Evolutionary conservation across 352 stramenopile genomes (phyloP).

Genomic region (Globisporangium barbulae): DNA sequence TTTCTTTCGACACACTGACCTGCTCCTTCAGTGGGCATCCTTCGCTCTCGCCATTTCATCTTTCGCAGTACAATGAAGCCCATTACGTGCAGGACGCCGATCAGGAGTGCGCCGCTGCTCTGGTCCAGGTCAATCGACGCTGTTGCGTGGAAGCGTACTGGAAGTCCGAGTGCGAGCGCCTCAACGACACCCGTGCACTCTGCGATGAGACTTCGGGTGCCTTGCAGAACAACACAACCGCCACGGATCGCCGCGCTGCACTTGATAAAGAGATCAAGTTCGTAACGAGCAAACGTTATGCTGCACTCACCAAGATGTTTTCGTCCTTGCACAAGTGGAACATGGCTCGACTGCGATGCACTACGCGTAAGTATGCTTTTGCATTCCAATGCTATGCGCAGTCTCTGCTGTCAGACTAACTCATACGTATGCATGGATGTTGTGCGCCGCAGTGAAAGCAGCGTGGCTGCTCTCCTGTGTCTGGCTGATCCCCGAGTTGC

Average conservation of each 20-base stretch:
- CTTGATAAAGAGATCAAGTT: not conserved
- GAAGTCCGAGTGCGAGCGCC: not conserved
- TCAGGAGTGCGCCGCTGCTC: not conserved
- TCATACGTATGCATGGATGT: not conserved
- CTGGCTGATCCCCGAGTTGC: not conserved
- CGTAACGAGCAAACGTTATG: not conserved
- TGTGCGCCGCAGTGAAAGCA: not conserved
- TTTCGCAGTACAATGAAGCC: not conserved
- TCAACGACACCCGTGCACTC: not conserved
- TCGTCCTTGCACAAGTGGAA: not conserved
- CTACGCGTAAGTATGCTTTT: not conserved
- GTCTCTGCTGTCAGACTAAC: not conserved
- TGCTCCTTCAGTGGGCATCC: no score
- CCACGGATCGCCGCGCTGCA: not conserved
- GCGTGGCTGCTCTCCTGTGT: not conserved
- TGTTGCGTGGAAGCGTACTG: not conserved
- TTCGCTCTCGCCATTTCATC: not conserved
- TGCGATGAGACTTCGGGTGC: not conserved
- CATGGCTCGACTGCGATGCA: not conserved
- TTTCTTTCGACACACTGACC: no score
- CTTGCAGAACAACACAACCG: not conserved
- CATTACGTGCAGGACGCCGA: not conserved
- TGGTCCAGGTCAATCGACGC: not conserved
- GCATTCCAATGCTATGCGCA: not conserved
- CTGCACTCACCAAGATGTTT: no score